Conservation (phyloP, 23 red algal genomes). For the Cyanidioschyzon merolae region DNA sequence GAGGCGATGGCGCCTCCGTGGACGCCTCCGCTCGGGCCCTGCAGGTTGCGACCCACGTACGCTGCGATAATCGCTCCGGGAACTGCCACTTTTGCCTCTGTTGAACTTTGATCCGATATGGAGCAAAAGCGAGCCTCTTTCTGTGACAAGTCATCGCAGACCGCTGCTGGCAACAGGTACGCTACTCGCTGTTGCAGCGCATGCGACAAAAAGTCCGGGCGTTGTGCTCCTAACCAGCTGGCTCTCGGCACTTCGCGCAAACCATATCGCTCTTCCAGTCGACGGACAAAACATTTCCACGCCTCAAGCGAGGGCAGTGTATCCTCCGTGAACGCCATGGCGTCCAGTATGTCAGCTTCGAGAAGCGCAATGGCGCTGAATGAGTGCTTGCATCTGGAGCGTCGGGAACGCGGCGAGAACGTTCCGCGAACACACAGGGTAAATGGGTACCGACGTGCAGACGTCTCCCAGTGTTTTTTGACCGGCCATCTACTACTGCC, state of each 20-base stretch:
- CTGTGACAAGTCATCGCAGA: neutral
- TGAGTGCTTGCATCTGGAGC: too few species aligned
- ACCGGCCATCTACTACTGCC: too few species aligned
- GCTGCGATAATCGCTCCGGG: neutral
- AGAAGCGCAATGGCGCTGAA: too few species aligned
- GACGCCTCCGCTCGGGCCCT: constrained; percentile 9
- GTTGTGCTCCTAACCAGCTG: neutral
- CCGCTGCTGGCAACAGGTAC: neutral
- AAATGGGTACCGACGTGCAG: too few species aligned
- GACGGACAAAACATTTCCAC: neutral
- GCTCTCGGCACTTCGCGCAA: neutral
- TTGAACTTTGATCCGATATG: neutral
- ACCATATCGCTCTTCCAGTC: neutral
- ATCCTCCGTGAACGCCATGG: too few species aligned
- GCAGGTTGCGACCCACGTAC: neutral
- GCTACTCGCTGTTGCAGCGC: neutral
- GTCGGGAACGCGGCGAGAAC: too few species aligned
- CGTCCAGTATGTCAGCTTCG: too few species aligned
- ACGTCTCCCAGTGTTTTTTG: too few species aligned
- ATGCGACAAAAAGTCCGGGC: constrained; percentile 3
- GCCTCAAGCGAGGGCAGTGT: neutral
- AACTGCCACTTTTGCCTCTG: neutral
- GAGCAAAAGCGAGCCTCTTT: neutral
- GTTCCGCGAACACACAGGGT: too few species aligned
- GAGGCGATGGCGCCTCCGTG: constrained; percentile 15